Conservation (phyloP, 352 stramenopile genomes). For the Globisporangium nunn region DNA sequence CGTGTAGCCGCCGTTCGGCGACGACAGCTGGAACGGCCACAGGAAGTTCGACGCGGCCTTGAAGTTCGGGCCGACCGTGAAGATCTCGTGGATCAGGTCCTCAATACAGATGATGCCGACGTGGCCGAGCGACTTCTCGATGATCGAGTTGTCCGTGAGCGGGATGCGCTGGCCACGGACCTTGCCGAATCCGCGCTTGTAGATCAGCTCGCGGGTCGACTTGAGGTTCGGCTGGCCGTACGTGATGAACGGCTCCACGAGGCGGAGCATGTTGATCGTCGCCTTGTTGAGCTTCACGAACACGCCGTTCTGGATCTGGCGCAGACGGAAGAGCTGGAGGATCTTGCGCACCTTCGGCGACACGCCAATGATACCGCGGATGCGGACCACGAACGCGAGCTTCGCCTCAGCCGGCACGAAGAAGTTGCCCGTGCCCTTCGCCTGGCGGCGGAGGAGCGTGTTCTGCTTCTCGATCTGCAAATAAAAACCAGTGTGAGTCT, state of each 20-base stretch:
- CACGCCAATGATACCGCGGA: conserved; percentile 97
- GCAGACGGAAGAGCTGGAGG: conserved; percentile 98
- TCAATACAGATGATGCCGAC: conserved; percentile 98
- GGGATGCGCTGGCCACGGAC: conserved; percentile 96
- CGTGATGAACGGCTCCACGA: conserved; percentile 98
- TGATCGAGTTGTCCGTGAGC: conserved; percentile 95
- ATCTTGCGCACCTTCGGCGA: conserved; percentile 95
- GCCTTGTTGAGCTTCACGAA: conserved; percentile 99
- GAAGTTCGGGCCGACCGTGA: conserved; percentile 98
- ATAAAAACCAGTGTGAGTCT: neutral
- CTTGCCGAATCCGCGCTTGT: conserved; percentile 99
- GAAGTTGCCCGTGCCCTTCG: conserved; percentile 94
- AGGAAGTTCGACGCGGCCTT: conserved; percentile 99
- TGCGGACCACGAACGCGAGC: conserved; percentile 97
- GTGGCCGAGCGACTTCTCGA: conserved; percentile 94
- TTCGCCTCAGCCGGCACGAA: conserved; percentile 97
- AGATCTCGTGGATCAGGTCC: conserved; percentile 99
- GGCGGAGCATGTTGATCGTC: conserved; percentile 98
- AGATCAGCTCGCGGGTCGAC: conserved; percentile 96
- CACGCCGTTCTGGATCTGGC: conserved; percentile 99
- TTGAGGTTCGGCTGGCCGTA: conserved; percentile 99
- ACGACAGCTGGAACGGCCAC: conserved; percentile 99
- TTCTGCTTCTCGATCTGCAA: conserved; percentile 87
- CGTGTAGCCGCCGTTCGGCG: conserved; percentile 92
- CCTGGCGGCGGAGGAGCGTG: conserved; percentile 93